Evolutionary conservation across 176 grass and related monocot genomes (phyloP), one percentile per base, ranked within the genome.

Genomic region (Triticum urartu): DNA sequence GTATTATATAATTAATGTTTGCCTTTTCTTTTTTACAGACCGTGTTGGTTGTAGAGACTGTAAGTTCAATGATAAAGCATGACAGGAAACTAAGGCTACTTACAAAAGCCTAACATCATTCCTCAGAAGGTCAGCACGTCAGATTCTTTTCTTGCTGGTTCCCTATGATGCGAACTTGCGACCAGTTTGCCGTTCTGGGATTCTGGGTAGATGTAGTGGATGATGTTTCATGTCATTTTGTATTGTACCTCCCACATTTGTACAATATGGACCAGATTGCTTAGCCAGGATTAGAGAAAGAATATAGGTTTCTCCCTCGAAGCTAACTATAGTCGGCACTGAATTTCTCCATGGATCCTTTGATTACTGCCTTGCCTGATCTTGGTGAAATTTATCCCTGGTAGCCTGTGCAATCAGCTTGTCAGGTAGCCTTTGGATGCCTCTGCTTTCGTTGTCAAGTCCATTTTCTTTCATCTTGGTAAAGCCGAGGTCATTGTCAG

Each of bases 71-170:
- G 47, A 77, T 77, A 56, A 77, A 77, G 47, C 74, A 77, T 77
- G 74, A 96, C 52, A 92, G 94, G 74, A 93, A 93, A 83, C 73
- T 99, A 72, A 77, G 74, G 47, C 86, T 91, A 84, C 89, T 91
- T 7, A 79, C 80, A 64, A 78, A 66, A 72, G 60, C 26, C 42
- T 94, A 85, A 92, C 65, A 45, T 77, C n/a, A 66, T 24, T 36
- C 13, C 47, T 59, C 12, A 40, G 33, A 83, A 65, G 79, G 20
- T 60, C 9, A 64, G 66, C 62, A 83, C 12, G 7, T 56, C 54
- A 20, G 40, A 72, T 52, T 28, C 26, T 28, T 79, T 52, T 17
- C 7, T 72, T 79, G 33, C 68, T 74, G 67, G 75, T 34, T 45
- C 33, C 56, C 54, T 22, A 20, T 21, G 22, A 71, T 43, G 11